Percentiles rank a stretch among this genome's conserved stretches.
Conservation (phyloP, 768 basidiomycete genomes). For the Rhodotorula sphaerocarpa region DNA sequence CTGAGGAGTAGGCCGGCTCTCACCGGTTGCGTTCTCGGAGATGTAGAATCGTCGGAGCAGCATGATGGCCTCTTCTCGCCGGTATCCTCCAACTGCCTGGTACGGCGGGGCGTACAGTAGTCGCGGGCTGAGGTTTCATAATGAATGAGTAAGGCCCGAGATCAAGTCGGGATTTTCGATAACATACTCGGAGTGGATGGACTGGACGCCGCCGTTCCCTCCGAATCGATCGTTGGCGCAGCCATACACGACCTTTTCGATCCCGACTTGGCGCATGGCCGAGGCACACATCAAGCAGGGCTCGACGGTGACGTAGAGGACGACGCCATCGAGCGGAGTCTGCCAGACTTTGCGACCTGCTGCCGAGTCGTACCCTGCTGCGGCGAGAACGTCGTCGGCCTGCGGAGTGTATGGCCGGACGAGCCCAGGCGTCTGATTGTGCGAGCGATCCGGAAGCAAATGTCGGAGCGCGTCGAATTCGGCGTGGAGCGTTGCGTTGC, state of each 20-base stretch:
- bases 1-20: too few species aligned
- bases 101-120: conserved; percentile 72
- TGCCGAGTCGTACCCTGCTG: neutral
- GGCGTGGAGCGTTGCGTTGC: conserved; percentile 92
- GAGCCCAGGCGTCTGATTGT: conserved; percentile 11
- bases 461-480: conserved; percentile 92
- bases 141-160: neutral
- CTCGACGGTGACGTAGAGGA: conserved; percentile 94
- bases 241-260: conserved; percentile 81
- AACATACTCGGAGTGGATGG: conserved; percentile 64
- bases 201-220: conserved; percentile 87
- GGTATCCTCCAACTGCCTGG: conserved; percentile 63
- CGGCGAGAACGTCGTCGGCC: neutral
- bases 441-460: conserved; percentile 57
- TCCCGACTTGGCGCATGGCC: conserved; percentile 84
- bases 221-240: conserved; percentile 94
- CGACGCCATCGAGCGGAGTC: conserved; percentile 68
- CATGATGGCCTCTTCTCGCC: conserved; percentile 77
- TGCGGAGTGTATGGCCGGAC: conserved; percentile 17
- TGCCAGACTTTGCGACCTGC: conserved; percentile 24
- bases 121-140: conserved; percentile 48
- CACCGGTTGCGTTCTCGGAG: conserved; percentile 86
- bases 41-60: conserved; percentile 79
- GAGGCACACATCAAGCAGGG: conserved; percentile 99
- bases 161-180: neutral